Conservation (phyloP, 2,329 filamentous ascomycete species). For the Chrysosphaeria jannelii region DNA sequence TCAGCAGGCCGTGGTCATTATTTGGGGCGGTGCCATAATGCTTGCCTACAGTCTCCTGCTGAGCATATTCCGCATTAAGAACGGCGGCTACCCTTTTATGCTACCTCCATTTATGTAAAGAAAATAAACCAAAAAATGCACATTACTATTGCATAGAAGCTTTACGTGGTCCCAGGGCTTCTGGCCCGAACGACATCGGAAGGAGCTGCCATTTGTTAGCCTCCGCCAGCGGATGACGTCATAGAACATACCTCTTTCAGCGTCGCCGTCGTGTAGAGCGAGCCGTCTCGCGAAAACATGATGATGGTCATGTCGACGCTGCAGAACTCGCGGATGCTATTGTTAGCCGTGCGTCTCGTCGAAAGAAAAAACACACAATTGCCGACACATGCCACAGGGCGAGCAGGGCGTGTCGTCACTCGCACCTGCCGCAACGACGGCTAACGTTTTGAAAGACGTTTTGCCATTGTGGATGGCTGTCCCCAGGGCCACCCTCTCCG, state of each 20-base stretch:
- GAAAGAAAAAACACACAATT: slow-evolving; percentile 31
- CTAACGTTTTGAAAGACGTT: slow-evolving; percentile 40
- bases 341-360: slow-evolving; percentile 1
- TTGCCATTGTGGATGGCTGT: slow-evolving; percentile 38
- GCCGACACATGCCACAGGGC: slow-evolving; percentile 88
- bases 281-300: slow-evolving; percentile 66
- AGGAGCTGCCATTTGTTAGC: slow-evolving; percentile 19
- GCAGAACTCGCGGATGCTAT: slow-evolving; percentile 49
- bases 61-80: slow-evolving; percentile 84
- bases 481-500: slow-evolving; percentile 67
- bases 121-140: too few relatives aligned
- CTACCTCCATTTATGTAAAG: slow-evolving; percentile 56
- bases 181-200: slow-evolving; percentile 36
- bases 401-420: slow-evolving; percentile 19
- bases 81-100: slow-evolving; percentile 78
- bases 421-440: slow-evolving; percentile 52
- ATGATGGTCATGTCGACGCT: slow-evolving; percentile 41
- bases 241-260: slow-evolving; percentile 27
- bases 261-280: slow-evolving; percentile 33
- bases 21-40: slow-evolving; percentile 51
- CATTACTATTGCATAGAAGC: too few relatives aligned
- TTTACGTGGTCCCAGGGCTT: slow-evolving; percentile 13
- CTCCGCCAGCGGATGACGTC: background rate
- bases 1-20: slow-evolving; percentile 55
- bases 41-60: slow-evolving; percentile 80